These are phyloP conservation scores for Cladophialophora yegresii DNA, from an alignment of 2,329 filamentous ascomycete species.

Conservation along the genomic window DNA sequence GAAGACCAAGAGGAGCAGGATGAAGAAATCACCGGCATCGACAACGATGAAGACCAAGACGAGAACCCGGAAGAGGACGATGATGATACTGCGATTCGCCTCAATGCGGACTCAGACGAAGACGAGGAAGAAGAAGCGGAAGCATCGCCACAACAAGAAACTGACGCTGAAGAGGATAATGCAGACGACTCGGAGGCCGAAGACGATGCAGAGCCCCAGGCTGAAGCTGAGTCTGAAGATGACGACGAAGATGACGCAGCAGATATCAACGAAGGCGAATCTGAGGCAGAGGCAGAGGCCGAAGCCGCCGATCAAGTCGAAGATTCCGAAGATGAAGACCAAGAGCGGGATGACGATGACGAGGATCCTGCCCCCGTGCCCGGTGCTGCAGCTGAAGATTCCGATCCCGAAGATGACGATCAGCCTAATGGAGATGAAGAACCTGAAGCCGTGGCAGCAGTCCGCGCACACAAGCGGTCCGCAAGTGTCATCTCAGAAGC, in stretches of 20 bases:
- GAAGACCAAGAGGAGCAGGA: slow-evolving; percentile 16
- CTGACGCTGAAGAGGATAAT: slow-evolving; percentile 21
- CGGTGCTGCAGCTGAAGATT: neutral
- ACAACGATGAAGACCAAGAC: slow-evolving; percentile 14
- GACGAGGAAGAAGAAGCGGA: slow-evolving; percentile 38
- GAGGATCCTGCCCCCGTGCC: slow-evolving; percentile 2
- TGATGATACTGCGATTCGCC: slow-evolving; percentile 15
- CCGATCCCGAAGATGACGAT: slow-evolving; percentile 16
- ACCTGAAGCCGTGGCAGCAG: neutral
- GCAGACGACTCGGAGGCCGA: slow-evolving; percentile 17
- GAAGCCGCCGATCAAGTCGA: slow-evolving; percentile 16
- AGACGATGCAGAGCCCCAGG: slow-evolving; percentile 2
- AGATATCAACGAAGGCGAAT: slow-evolving; percentile 13
- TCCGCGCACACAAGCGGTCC: slow-evolving; percentile 68
- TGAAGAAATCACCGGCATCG: neutral
- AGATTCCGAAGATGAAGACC: slow-evolving; percentile 25
- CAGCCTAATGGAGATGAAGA: neutral
- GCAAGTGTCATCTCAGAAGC: slow-evolving; percentile 74
- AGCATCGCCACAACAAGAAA: slow-evolving; percentile 8
- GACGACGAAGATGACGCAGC: slow-evolving; percentile 22
- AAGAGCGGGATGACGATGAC: slow-evolving; percentile 14
- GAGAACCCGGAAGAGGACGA: slow-evolving; percentile 22
- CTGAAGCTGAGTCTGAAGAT: slow-evolving; percentile 18
- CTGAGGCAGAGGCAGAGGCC: slow-evolving; percentile 24
- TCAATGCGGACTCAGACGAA: slow-evolving; percentile 21